Evolutionary conservation across 352 stramenopile species (phyloP), one percentile per base, ranked within the genome.

Genomic region (Globisporangium canariense): DNA sequence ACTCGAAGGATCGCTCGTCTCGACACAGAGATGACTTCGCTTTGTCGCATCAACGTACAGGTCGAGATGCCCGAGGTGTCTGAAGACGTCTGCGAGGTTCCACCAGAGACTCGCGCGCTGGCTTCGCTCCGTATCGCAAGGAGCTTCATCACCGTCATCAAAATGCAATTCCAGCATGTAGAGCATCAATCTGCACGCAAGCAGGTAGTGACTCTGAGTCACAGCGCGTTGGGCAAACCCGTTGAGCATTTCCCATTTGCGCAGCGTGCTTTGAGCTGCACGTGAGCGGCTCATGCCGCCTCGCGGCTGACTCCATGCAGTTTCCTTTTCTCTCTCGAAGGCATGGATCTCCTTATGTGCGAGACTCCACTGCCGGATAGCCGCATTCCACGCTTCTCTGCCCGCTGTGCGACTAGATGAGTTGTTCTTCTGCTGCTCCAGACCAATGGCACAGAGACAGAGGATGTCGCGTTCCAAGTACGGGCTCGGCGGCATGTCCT

Each of bases 381-480:
- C 78, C 28, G 81, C 69, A 14, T 74, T 66, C 81, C 81, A 92
- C n/a, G 79, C 83, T 34, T 90, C 83, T 49, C 74, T 49, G 13
- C 62, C 75, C 1, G 72, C 68, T 2, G 61, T 7, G 2, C 60
- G 43, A 28, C 60, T 51, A 1, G 32, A 18, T n/a, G 46, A 14
- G 63, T 69, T 14, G 28, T 56, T 16, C 34, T 32, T 47, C 9
- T 73, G 52, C 10, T 63, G 72, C 58, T 88, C 79, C 32, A 79
- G 79, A 0, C 77, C 69, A 22, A 91, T 85, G 0, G 82, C 82
- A 58, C 75, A 86, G 30, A 91, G 57, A 22, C 62, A 69, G 9
- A 91, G 68, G 2, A 89, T 77, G 41, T 91, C 82, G 2, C 78
- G 69, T 67, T 91, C 82, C 10, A 78, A 36, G 46, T 89, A 91